phyloP scores from a whole-genome alignment of 495 filamentous ascomycete species.

The Penicillium cataractarum region DNA sequence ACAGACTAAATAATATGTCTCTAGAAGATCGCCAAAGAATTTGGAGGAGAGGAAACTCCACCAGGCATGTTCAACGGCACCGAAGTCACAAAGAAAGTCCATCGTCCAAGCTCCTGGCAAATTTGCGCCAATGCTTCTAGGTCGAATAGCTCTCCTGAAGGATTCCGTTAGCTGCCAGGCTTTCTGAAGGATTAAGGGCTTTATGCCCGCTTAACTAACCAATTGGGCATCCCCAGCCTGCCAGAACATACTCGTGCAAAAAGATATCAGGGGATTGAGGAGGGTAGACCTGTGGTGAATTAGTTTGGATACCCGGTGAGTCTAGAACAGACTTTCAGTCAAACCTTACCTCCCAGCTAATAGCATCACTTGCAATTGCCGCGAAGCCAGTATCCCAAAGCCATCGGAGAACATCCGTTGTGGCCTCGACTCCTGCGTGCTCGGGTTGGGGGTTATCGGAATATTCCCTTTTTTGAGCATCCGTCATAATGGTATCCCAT shows the following conservation, averaged over 20 bases:
- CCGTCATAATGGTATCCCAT: constrained; percentile 41
- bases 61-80: constrained; percentile 58
- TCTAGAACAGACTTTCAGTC: not conserved
- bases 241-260: constrained; percentile 57
- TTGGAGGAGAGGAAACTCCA: constrained; percentile 54
- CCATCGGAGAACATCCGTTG: constrained; percentile 47
- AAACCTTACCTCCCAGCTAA: constrained; percentile 47
- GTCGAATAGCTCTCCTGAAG: constrained; percentile 56
- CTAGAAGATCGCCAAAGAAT: constrained; percentile 52
- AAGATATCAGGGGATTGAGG: constrained; percentile 38
- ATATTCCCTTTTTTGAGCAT: constrained; percentile 39
- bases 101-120: constrained; percentile 49
- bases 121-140: constrained; percentile 49
- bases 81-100: constrained; percentile 58
- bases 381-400: constrained; percentile 53
- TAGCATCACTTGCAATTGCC: constrained; percentile 54
- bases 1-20: not conserved
- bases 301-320: not conserved
- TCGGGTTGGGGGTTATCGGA: constrained; percentile 28
- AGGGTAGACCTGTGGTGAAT: constrained; percentile 34
- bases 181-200: not conserved
- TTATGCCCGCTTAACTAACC: constrained; percentile 33
- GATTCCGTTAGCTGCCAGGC: constrained; percentile 4
- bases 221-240: constrained; percentile 61
- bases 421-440: constrained; percentile 49